Base-by-base conservation (phyloP, 2,329 filamentous ascomycete genomes). In the Trichoderma lentiforme region DNA sequence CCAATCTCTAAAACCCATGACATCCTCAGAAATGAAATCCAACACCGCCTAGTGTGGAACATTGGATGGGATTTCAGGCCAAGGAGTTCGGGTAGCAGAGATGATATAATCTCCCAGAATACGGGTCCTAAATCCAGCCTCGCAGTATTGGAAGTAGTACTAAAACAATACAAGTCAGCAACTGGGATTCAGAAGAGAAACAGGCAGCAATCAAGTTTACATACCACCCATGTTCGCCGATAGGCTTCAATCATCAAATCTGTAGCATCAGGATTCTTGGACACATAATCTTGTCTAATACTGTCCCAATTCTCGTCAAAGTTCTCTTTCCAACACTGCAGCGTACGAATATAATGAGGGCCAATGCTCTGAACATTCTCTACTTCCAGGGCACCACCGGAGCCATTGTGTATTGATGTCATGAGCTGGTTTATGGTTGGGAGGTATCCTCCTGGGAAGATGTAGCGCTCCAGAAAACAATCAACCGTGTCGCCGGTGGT, bases 381-480 rank as follows among this genome's bases (percentile, higher is more conserved):
- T 1, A 93, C 86, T 14, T 93, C 86, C 9, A 93, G 83, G 0
- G 86, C 86, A 0, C 89, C 88, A 8, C 83, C 80, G 0, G 90
- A 91, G 34, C 89, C 89, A 30, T 83, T 84, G 57, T 85, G 86
- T 73, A 93, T 90, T 34, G 89, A 85, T 62, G 84, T 82, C 24
- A 90, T 79, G n/a, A 90, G 81, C 74, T 89, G 86, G n/a, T 83
- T 86, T 34, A 85, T 83, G 4, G 85, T 86, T 0, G 88, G 88
- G 3, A 94, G 82, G 76, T 93, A 90, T 1, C 91, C 92, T n/a
- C 91, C 91, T 0, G 92, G 92, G 80, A 94, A 93, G 71, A 94
- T 93, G 80, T 94, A 93, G 72, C 56, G 56, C 28, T 72, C 39
- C 3, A 68, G 21, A 28, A 61, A 72, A 12, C 56, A 51, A 1